These are phyloP conservation scores for Stropharia rugosoannulata DNA, from an alignment of 768 basidiomycete genomes.

Conservation along the genomic window DNA sequence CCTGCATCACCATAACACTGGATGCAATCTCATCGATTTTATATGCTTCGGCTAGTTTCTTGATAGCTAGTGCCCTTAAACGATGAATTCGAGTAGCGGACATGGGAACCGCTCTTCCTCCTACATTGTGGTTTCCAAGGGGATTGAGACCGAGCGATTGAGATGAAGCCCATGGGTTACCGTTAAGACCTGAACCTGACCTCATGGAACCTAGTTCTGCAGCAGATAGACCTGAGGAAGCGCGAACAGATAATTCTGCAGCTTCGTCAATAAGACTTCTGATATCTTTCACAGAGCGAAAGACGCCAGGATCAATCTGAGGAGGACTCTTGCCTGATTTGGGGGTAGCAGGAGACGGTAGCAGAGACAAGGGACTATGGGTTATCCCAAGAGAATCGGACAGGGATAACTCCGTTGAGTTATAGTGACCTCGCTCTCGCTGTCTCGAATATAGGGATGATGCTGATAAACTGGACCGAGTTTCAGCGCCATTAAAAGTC, in stretches of 20 bases:
- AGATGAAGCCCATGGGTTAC: slow-evolving; percentile 58
- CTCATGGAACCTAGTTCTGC: slow-evolving; percentile 71
- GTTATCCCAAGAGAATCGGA: slow-evolving; percentile 42
- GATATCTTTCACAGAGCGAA: slow-evolving; percentile 72
- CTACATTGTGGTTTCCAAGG: slow-evolving; percentile 43
- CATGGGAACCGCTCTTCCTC: slow-evolving; percentile 79
- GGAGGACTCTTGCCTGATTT: slow-evolving; percentile 74
- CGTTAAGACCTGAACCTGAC: slow-evolving; percentile 37
- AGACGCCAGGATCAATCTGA: slow-evolving; percentile 88
- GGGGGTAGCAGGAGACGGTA: slow-evolving; percentile 50
- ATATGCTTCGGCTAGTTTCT: slow-evolving; percentile 85
- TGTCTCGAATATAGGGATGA: slow-evolving; percentile 31
- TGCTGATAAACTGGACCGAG: slow-evolving; percentile 35
- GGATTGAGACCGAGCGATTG: slow-evolving; percentile 66
- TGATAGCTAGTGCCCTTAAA: slow-evolving; percentile 77
- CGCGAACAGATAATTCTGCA: slow-evolving; percentile 83
- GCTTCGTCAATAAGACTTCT: slow-evolving; percentile 87
- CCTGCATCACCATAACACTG: slow-evolving; percentile 95
- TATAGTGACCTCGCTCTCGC: slow-evolving; percentile 46
- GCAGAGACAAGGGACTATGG: slow-evolving; percentile 31
- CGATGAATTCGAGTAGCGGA: slow-evolving; percentile 83
- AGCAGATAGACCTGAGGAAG: slow-evolving; percentile 79
- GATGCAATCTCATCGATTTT: slow-evolving; percentile 88
- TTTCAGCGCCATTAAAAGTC: slow-evolving; percentile 49
- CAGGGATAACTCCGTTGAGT: slow-evolving; percentile 40